Conservation (phyloP, 495 filamentous ascomycete genomes). For the Xanthoparmelia taractica region DNA sequence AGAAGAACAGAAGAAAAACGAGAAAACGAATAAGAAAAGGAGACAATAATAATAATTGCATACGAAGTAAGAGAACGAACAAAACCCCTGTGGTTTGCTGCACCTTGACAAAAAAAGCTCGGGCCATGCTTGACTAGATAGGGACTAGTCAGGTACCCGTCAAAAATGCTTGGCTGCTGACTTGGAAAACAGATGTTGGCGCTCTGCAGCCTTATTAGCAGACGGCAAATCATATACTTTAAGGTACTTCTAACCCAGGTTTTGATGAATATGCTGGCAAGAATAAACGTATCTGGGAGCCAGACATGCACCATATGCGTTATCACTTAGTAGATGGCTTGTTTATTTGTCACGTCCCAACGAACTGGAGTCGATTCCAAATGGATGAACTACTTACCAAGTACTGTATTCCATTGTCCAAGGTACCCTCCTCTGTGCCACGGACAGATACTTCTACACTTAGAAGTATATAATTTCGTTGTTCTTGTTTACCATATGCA, state of each 20-base stretch:
- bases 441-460: not conserved
- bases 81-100: not conserved
- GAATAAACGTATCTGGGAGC: not conserved
- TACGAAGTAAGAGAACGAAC: too few relatives aligned
- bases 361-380: not conserved
- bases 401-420: too few relatives aligned
- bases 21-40: too few relatives aligned
- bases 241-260: not conserved
- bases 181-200: too few relatives aligned
- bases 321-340: not conserved
- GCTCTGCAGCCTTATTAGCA: not conserved
- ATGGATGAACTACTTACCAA: too few relatives aligned
- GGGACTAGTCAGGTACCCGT: conserved; percentile 5
- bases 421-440: not conserved
- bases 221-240: not conserved
- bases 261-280: not conserved
- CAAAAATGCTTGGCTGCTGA: not conserved
- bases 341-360: not conserved
- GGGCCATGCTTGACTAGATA: not conserved
- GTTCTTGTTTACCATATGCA: too few relatives aligned
- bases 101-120: not conserved
- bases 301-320: too few relatives aligned
- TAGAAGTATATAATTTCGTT: too few relatives aligned
- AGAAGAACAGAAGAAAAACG: too few relatives aligned
- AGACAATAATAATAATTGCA: too few relatives aligned